phyloP scores from a whole-genome alignment of 129 eudicot species.

The Chrysanthemum lavandulifolium region DNA sequence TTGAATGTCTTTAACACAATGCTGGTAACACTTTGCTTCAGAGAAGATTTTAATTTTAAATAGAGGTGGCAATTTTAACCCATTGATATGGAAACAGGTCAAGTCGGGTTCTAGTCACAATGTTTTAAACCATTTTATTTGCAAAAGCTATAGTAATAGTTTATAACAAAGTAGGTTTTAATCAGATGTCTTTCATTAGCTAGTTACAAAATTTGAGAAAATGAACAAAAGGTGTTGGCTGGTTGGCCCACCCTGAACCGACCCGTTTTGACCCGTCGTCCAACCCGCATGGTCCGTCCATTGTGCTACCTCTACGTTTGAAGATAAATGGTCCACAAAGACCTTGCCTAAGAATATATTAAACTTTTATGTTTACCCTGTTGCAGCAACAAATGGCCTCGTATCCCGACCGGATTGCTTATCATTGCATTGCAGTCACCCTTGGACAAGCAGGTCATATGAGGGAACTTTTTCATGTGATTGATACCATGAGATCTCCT shows the following conservation, averaged over 20 bases:
- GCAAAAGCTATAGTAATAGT: too few species aligned
- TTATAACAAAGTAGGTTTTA: too few species aligned
- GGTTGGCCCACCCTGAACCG: too few species aligned
- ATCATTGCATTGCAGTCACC: constrained; percentile 82
- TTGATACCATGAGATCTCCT: constrained; percentile 84
- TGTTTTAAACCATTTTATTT: too few species aligned
- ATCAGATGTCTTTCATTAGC: too few species aligned
- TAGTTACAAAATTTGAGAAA: too few species aligned
- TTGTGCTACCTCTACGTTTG: neutral
- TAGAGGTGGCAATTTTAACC: neutral
- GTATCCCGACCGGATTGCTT: constrained; percentile 83
- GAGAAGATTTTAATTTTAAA: neutral
- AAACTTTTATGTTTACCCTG: neutral
- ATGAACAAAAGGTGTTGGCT: too few species aligned
- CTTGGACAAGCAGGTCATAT: constrained; percentile 99
- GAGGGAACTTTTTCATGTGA: constrained; percentile 88
- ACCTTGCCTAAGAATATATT: neutral
- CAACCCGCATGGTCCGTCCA: too few species aligned
- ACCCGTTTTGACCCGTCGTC: neutral
- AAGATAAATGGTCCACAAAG: constrained; percentile 12
- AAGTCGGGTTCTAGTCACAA: neutral
- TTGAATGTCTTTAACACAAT: constrained; percentile 67
- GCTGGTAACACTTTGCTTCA: constrained; percentile 52
- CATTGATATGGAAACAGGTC: neutral
- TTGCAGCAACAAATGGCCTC: constrained; percentile 74